phyloP scores from a whole-genome alignment of 768 basidiomycete species.

The Nidula microcarpa region DNA sequence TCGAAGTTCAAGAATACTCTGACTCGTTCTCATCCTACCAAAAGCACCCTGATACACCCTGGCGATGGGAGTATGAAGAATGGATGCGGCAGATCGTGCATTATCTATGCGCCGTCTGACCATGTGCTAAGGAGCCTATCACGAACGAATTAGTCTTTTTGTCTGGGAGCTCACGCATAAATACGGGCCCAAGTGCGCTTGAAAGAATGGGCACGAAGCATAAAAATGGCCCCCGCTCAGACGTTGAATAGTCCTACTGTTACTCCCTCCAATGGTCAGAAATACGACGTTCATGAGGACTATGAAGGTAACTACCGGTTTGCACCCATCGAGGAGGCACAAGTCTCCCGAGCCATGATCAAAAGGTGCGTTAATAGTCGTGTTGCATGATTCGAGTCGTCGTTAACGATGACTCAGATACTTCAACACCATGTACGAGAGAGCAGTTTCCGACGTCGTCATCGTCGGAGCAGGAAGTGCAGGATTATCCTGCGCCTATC shows the following conservation, averaged over 20 bases:
- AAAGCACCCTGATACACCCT: too few relatives aligned
- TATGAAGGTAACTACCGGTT: slow-evolving; percentile 66
- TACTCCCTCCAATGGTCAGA: slow-evolving; percentile 10
- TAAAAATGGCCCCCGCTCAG: slow-evolving; percentile 9
- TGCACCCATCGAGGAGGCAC: slow-evolving; percentile 72
- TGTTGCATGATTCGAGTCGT: not conserved
- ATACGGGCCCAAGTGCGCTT: not conserved
- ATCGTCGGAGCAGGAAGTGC: slow-evolving; percentile 72
- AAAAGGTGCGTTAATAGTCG: slow-evolving; percentile 40
- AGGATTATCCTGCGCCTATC: slow-evolving; percentile 73
- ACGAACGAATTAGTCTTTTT: not conserved
- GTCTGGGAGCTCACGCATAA: not conserved
- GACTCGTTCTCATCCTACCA: not conserved
- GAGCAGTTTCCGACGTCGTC: slow-evolving; percentile 73
- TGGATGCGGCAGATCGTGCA: not conserved
- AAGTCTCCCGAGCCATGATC: slow-evolving; percentile 77
- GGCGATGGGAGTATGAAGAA: too few relatives aligned
- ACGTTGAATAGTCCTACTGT: slow-evolving; percentile 2
- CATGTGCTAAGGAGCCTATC: not conserved
- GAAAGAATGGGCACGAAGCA: not conserved
- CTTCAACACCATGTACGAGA: slow-evolving; percentile 71
- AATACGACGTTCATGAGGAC: slow-evolving; percentile 42
- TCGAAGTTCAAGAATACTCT: not conserved
- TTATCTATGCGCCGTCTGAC: not conserved
- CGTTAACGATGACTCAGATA: slow-evolving; percentile 38